Evolutionary conservation across 352 stramenopile species (phyloP), one percentile per base, ranked within the genome.

Genomic region (Phytophthora tentaculata): DNA sequence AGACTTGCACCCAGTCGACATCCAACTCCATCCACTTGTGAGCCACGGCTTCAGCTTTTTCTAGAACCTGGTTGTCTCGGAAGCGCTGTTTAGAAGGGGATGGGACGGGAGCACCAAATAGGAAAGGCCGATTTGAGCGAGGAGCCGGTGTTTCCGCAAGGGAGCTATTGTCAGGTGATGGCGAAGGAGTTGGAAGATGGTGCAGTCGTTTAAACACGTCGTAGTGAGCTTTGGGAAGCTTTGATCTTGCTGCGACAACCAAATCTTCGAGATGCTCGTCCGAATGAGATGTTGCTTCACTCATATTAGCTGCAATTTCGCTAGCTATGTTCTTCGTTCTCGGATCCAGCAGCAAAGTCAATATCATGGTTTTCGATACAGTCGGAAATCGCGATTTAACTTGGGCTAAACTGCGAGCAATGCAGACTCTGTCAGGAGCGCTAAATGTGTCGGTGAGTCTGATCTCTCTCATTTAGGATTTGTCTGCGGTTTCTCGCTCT

Each of bases 1-100:
- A 55, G n/a, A 55, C 48, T 41, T 55, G 48, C 16, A 55, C 48
- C 48, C 48, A 55, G 20, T 43, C 48, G 6, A 55, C 48, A 37
- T 55, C 48, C 13, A 55, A 16, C 8, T 55, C 22, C 48, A 37
- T 55, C 26, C 26, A 55, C 20, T 41, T 55, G 16, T 41, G 16
- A 17, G 35, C 2, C 28, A 55, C 26, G 14, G 23, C 14, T 23
- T 41, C 48, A 41, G 48, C 24, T 39, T 55, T 55, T 32, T 55
- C 24, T 23, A 37, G 16, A 14, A 41, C 14, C 20, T 55, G 48
- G 26, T 41, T 41, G 14, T 23, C 48, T 41, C 48, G 26, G 22
- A 55, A 41, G 2, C 48, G 48, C 9, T 37, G 12, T 24, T 41
- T 55, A 22, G 26, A 55, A 5, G 48, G 32, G 12, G 10, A 39